Percentiles rank a stretch among this genome's conserved stretches.
Conservation (phyloP, 371 early-diverging fungal genomes). For the Apophysomyces sp. region DNA sequence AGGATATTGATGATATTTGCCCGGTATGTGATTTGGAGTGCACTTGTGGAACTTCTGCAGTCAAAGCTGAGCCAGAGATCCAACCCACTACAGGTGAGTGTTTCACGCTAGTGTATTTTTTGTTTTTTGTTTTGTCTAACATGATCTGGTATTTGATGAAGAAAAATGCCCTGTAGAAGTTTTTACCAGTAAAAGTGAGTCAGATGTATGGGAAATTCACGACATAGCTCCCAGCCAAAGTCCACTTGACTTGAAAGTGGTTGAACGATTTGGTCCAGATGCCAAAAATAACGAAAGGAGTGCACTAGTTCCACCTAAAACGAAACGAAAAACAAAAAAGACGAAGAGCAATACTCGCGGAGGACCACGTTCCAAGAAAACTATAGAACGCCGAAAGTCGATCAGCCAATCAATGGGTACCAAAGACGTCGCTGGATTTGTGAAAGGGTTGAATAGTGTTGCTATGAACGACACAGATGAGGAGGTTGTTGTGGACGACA, state of each 20-base stretch:
- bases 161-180: background rate
- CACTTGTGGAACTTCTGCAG: conserved; percentile 43
- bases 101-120: too few relatives aligned
- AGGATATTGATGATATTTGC: conserved; percentile 57
- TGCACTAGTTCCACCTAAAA: background rate
- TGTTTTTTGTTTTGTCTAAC: too few relatives aligned
- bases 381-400: background rate
- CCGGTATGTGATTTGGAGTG: conserved; percentile 63
- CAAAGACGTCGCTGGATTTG: background rate
- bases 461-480: conserved; percentile 7
- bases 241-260: conserved; percentile 1
- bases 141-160: too few relatives aligned
- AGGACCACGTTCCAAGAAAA: background rate
- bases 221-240: background rate
- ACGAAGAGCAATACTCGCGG: background rate
- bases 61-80: background rate
- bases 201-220: conserved; percentile 14
- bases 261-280: conserved; percentile 13
- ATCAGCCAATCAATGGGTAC: background rate
- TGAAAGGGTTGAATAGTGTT: background rate
- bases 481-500: conserved; percentile 26
- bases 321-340: conserved; percentile 16
- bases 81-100: background rate
- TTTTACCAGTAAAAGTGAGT: background rate
- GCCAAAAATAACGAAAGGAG: background rate